Evolutionary conservation across 208 protist genomes (phyloP), one percentile per base, ranked within the genome.

Genomic region (Acanthamoeba culbertsoni): DNA sequence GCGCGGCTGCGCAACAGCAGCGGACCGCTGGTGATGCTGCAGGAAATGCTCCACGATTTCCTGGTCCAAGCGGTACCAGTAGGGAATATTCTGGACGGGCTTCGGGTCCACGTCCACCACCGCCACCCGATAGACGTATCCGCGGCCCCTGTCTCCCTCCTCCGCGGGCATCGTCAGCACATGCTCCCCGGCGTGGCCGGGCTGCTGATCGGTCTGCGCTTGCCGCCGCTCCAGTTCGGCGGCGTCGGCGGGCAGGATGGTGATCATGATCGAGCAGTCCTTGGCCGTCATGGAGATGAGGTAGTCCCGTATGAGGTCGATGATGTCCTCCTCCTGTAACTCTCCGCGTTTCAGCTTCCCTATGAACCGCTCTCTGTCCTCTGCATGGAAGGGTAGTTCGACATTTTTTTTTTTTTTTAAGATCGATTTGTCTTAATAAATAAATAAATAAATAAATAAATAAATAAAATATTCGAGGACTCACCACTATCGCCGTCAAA

Each of bases 221-320:
- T 23, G 48, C 8, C 48, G 48, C 12, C 48, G 48, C 48, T 23
- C 48, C 48, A 23, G 48, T 55, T 18, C 12, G 48, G 12, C 48
- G 48, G 18, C 12, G 12, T 55, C 31, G 45, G 59, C 28, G 59
- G 86, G 86, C 20, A 79, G 86, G 45, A 92, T 31, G 63, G 86
- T 77, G 62, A 92, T 92, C 86, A 92, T 92, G 63, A 92, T 92
- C 42, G 86, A 92, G 48, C 86, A 92, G 42, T 92, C 86, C 62
- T 92, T 92, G 42, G 86, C 86, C 31, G 86, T 92, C 45, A 59
- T 77, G 14, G 86, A 92, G 42, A 92, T 59, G 63, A 92, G 86
- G n/a, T 63, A 92, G 86, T 92, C 86, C 20, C 86, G 57, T 2
- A 92, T 55, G 40, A 59, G 59, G 8, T 92, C 62, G 62, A 92